Percentiles rank a stretch among this genome's conserved stretches.
Evolutionary conservation across 1,284 basidiomycete species (phyloP).

Genomic region (Macrocystidia cucumis): DNA sequence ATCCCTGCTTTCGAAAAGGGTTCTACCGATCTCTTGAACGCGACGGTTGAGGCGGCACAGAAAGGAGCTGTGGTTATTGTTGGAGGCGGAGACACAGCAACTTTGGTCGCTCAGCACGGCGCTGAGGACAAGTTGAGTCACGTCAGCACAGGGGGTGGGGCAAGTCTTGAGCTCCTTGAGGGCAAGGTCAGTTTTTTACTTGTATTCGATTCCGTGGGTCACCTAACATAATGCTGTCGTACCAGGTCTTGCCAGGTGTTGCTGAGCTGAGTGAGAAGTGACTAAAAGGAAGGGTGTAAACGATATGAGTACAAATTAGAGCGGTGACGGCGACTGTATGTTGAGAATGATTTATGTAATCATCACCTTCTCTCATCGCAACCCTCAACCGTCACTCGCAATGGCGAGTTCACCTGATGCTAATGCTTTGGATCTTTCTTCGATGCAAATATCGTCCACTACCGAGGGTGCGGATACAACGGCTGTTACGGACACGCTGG

Average conservation of each 20-base stretch:
- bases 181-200: constrained; percentile 63
- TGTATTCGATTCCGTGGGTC: constrained; percentile 2
- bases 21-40: constrained; percentile 81
- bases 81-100: constrained; percentile 91
- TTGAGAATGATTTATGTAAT: too few relatives aligned
- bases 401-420: too few relatives aligned
- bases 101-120: constrained; percentile 77
- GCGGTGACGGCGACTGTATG: too few relatives aligned
- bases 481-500: too few relatives aligned
- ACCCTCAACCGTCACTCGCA: too few relatives aligned
- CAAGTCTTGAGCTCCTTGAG: constrained; percentile 91
- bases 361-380: too few relatives aligned
- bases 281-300: constrained; percentile 9
- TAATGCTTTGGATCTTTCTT: too few relatives aligned
- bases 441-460: too few relatives aligned
- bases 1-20: constrained; percentile 89
- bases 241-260: constrained; percentile 76
- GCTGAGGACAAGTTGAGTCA: constrained; percentile 90
- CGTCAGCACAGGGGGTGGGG: constrained; percentile 96
- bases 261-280: constrained; percentile 63
- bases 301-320: too few relatives aligned
- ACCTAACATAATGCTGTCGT: constrained; percentile 9
- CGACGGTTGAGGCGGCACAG: constrained; percentile 82
- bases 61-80: constrained; percentile 92
- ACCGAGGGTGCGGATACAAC: too few relatives aligned